Conservation (phyloP, 495 filamentous ascomycete genomes). For the Xylaria grammica region DNA sequence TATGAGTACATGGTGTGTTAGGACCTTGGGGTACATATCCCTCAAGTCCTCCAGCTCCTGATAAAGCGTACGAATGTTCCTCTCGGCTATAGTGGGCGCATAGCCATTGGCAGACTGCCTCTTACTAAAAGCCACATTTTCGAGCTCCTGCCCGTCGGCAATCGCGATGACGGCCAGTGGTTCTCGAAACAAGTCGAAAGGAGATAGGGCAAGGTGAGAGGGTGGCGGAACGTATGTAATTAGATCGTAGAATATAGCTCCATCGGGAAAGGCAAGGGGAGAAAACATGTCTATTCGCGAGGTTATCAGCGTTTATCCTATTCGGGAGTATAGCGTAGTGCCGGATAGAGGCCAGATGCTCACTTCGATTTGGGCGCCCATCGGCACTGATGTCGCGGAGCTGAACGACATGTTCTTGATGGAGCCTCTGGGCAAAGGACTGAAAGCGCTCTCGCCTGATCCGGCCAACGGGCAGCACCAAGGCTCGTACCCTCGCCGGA, state of each 20-base stretch:
- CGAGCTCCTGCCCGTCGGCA: constrained; percentile 70
- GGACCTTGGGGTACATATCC: constrained; percentile 73
- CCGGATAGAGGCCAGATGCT: constrained; percentile 28
- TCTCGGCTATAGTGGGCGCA: constrained; percentile 50
- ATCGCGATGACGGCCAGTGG: constrained; percentile 80
- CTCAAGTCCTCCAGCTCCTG: constrained; percentile 71
- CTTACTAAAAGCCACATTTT: constrained; percentile 49
- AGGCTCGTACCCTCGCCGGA: constrained; percentile 82
- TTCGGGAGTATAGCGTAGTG: neutral
- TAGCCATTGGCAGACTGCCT: constrained; percentile 50
- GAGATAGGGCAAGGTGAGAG: constrained; percentile 77
- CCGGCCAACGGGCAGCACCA: constrained; percentile 82
- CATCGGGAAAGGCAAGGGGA: constrained; percentile 87
- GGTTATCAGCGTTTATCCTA: constrained; percentile 36
- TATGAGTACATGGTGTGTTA: constrained; percentile 78
- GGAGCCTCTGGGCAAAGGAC: constrained; percentile 76
- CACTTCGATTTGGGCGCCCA: constrained; percentile 86
- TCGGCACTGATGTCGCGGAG: constrained; percentile 92
- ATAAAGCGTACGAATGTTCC: constrained; percentile 59
- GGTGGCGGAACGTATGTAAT: constrained; percentile 77
- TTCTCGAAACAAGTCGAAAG: constrained; percentile 85
- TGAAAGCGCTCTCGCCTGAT: constrained; percentile 83
- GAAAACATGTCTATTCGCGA: constrained; percentile 82
- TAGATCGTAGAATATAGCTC: constrained; percentile 88
- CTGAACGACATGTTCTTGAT: constrained; percentile 80